Base-by-base conservation (phyloP, 1,139 yeast genomes). In the Scheffersomyces segobiensis region DNA sequence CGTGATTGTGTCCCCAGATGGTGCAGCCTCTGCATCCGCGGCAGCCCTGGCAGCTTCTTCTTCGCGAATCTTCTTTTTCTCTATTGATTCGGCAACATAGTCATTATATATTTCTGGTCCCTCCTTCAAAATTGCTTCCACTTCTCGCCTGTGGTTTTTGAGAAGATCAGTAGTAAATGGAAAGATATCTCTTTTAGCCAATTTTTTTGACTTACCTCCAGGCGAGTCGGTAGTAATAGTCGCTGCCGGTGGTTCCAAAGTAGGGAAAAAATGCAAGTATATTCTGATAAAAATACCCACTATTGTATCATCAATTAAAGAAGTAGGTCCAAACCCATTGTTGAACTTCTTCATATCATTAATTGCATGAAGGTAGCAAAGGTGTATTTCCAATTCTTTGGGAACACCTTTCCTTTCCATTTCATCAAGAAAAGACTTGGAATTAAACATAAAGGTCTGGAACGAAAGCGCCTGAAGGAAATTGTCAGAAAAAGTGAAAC, bases 291-390 rank as follows among this genome's bases (percentile, higher is more conserved):
- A 91, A 0, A 89, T 69, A 1, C 89, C 82, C 42, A 88, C 88
- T 60, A 86, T 84, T 0, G 92, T 82, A 64, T 91, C 96, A 68
- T 91, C 97, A 49, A 90, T 83, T 39, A 85, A 76, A 0, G 95
- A 88, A 0, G 96, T 89, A 0, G 96, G 88, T 0, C 93, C 95
- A 69, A 87, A 88, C 0, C 97, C 97, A 67, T 87, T 90, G 60
- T 92, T 91, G 69, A 88, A 78, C 59, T 89, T 84, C 61, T 91
- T 82, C 68, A 90, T 79, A 56, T 89, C 95, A 18, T 83, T 81
- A 1, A 87, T 75, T 47, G 87, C 87, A 62, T 76, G 77, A 24
- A 90, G 69, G 51, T 84, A 73, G 56, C 81, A 78, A 5, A 85
- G 64, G 39, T 72, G 66, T 0, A 77, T 69, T 54, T 75, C 71